Percentiles rank a stretch among this genome's conserved stretches.
phyloP scores from a whole-genome alignment of 2,329 filamentous ascomycete genomes.

The Alternaria consortialis region DNA sequence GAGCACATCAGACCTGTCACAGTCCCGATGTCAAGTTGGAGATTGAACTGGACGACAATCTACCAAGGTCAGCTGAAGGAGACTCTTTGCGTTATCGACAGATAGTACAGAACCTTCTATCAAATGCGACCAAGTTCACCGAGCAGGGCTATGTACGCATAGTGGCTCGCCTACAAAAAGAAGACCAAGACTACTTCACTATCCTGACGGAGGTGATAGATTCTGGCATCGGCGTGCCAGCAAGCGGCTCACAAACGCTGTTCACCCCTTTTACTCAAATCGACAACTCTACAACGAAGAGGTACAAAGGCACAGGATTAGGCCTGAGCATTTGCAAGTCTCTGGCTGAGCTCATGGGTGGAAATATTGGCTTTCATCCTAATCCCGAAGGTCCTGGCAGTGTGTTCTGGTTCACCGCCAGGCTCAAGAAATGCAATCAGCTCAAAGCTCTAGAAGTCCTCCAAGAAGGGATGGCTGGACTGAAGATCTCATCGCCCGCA shows the following conservation, averaged over 20 bases:
- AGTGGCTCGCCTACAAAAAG: conserved; percentile 50
- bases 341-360: conserved; percentile 65
- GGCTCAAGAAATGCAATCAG: conserved; percentile 43
- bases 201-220: conserved; percentile 64
- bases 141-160: conserved; percentile 63
- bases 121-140: conserved; percentile 71
- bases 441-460: conserved; percentile 23
- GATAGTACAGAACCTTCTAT: conserved; percentile 68
- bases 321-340: conserved; percentile 67
- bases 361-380: conserved; percentile 58
- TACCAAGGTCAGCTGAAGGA: conserved; percentile 62
- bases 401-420: conserved; percentile 61
- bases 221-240: conserved; percentile 63
- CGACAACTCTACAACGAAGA: conserved; percentile 62
- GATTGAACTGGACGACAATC: conserved; percentile 55
- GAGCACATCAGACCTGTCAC: conserved; percentile 59
- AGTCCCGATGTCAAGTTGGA: conserved; percentile 59
- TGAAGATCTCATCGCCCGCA: conserved; percentile 18
- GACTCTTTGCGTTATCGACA: conserved; percentile 69
- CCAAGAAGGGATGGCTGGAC: conserved; percentile 18
- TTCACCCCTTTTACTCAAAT: conserved; percentile 67
- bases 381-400: conserved; percentile 61
- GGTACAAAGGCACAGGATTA: conserved; percentile 65
- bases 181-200: conserved; percentile 56
- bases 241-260: conserved; percentile 56